Conservation (phyloP, 768 basidiomycete genomes). For the Sporobolomyces phaffii region DNA sequence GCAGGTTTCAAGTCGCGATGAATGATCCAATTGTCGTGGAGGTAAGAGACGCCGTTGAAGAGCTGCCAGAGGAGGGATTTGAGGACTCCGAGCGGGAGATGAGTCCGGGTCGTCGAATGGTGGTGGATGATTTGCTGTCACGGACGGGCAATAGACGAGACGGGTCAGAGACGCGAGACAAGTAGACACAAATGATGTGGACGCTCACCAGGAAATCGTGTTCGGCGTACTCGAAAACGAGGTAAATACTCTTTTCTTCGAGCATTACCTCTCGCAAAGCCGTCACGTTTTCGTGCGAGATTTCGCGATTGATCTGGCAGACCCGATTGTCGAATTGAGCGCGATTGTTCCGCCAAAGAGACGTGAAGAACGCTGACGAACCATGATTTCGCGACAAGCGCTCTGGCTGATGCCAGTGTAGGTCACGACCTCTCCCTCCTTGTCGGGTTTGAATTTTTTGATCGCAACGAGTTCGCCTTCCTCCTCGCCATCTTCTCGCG, state of each 20-base stretch:
- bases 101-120: constrained; percentile 77
- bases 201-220: constrained; percentile 88
- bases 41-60: constrained; percentile 84
- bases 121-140: constrained; percentile 95
- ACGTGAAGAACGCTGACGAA: constrained; percentile 48
- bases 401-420: constrained; percentile 98
- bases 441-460: constrained; percentile 99
- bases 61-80: constrained; percentile 93
- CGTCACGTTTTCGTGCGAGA: constrained; percentile 83
- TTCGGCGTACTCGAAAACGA: constrained; percentile 99
- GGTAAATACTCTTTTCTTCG: constrained; percentile 97
- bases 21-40: constrained; percentile 88
- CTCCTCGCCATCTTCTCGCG: constrained; percentile 52
- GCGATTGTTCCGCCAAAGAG: neutral
- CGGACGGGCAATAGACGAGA: neutral
- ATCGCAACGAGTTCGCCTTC: constrained; percentile 74
- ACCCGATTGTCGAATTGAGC: too few species aligned
- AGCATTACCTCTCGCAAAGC: constrained; percentile 88
- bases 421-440: constrained; percentile 82
- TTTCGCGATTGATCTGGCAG: constrained; percentile 73
- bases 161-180: neutral
- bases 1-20: constrained; percentile 98
- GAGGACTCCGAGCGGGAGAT: constrained; percentile 69
- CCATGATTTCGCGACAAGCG: constrained; percentile 92
- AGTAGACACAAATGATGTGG: neutral